A percentile compares a stretch with the other conserved stretches of the same genome.
phyloP scores from a whole-genome alignment of 495 filamentous ascomycete species.

The Hyaloscypha hepaticicola region DNA sequence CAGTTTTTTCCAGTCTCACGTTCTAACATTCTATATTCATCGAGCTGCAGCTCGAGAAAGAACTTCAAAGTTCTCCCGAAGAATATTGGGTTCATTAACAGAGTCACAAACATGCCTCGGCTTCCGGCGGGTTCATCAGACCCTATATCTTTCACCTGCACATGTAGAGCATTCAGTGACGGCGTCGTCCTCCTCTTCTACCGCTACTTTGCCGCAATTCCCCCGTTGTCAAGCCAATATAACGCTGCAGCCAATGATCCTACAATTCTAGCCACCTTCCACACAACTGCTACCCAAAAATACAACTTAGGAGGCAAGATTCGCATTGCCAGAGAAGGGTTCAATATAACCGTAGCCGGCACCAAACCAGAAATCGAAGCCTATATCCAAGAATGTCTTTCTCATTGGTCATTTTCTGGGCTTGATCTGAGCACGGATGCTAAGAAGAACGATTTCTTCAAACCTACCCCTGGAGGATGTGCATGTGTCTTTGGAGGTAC shows the following conservation, averaged over 20 bases:
- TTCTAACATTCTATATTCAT: neutral
- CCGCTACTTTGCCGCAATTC: conserved; percentile 25
- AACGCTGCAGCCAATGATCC: neutral
- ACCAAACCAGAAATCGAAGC: conserved; percentile 17
- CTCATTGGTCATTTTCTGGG: conserved; percentile 28
- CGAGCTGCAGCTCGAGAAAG: neutral
- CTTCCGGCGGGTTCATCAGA: conserved; percentile 27
- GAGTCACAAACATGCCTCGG: conserved; percentile 1
- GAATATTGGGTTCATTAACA: neutral
- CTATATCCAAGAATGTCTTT: conserved; percentile 27
- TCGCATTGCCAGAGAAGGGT: conserved; percentile 29
- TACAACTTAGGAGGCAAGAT: conserved; percentile 27
- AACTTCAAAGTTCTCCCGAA: neutral
- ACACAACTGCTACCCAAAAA: conserved; percentile 13
- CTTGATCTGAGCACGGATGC: conserved; percentile 16
- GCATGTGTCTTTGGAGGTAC: conserved; percentile 26
- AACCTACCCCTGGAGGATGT: conserved; percentile 26
- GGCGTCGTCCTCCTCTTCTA: conserved; percentile 33
- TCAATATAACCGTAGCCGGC: conserved; percentile 32
- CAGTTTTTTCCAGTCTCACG: too few relatives aligned
- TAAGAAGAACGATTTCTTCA: conserved; percentile 24
- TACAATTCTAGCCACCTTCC: conserved; percentile 18
- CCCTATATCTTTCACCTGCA: conserved; percentile 31
- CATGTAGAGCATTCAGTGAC: conserved; percentile 19
- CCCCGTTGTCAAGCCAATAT: neutral